Evolutionary conservation across 805 yeast species (phyloP).

Genomic region (Yarrowia yakushimensis): DNA sequence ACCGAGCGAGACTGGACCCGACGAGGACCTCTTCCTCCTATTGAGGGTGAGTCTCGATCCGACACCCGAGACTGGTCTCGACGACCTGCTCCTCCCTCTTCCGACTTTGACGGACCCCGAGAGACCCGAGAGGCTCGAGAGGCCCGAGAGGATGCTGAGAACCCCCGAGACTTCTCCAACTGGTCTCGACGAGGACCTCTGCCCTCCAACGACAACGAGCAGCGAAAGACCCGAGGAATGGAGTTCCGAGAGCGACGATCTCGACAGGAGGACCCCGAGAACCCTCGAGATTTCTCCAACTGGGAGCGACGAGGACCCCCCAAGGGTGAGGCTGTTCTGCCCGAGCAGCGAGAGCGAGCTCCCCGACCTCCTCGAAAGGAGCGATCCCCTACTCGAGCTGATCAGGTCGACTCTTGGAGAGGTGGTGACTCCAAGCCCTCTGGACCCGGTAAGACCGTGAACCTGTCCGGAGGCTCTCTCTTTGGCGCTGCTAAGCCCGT

Average conservation of each 20-base stretch:
- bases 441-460: constrained; percentile 29
- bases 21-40: constrained; percentile 40
- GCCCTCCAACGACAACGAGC: constrained; percentile 49
- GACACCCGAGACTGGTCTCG: constrained; percentile 42
- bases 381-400: constrained; percentile 29
- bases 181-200: constrained; percentile 44
- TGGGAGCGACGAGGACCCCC: constrained; percentile 39
- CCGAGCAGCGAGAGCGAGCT: constrained; percentile 26
- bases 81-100: constrained; percentile 38
- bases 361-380: constrained; percentile 32
- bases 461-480: constrained; percentile 42
- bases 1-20: constrained; percentile 29
- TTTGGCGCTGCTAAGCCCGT: constrained; percentile 87
- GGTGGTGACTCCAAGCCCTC: constrained; percentile 35
- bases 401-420: constrained; percentile 36
- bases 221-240: constrained; percentile 30
- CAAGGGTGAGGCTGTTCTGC: constrained; percentile 27
- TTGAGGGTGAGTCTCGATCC: constrained; percentile 37
- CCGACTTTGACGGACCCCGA: constrained; percentile 26
- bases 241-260: constrained; percentile 26
- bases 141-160: constrained; percentile 35
- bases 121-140: constrained; percentile 34
- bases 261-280: constrained; percentile 29
- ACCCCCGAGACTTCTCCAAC: constrained; percentile 34
- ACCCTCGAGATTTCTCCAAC: constrained; percentile 49